Conservation (phyloP, 202 grass and related monocot species). For the Eragrostis tef region DNA sequence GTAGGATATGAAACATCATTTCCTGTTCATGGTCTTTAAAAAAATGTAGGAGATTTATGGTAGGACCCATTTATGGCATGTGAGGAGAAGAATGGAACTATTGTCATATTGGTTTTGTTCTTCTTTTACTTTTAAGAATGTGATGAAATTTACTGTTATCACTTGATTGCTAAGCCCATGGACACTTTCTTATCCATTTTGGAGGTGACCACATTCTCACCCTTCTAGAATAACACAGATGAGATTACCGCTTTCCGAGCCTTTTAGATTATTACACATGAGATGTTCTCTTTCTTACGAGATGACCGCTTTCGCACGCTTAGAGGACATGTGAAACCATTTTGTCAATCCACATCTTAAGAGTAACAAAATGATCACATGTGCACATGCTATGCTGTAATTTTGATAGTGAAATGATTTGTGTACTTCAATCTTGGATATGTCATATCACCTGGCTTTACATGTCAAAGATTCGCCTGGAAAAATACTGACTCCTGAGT, state of each 20-base stretch:
- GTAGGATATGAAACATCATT: background rate
- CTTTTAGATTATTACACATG: background rate
- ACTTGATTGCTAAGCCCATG: background rate
- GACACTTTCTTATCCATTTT: slow-evolving; percentile 5
- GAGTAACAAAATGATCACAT: background rate
- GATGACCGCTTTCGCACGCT: slow-evolving; percentile 20
- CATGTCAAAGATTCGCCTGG: background rate
- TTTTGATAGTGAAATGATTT: slow-evolving; percentile 6
- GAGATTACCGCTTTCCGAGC: slow-evolving; percentile 17
- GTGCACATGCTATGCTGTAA: slow-evolving; percentile 6
- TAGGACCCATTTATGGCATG: background rate
- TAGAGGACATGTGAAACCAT: slow-evolving; percentile 5
- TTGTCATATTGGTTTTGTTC: background rate
- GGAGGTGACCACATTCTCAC: slow-evolving; percentile 26
- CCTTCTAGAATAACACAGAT: slow-evolving; percentile 9
- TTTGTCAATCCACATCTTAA: slow-evolving; percentile 17
- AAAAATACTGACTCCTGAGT: background rate
- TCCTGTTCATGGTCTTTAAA: background rate
- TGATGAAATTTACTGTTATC: background rate
- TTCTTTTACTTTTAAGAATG: background rate
- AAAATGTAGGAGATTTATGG: background rate
- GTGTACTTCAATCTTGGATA: background rate
- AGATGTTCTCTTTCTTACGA: background rate
- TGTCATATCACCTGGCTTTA: background rate
- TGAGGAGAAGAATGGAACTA: background rate